Percentiles rank a stretch among this genome's conserved stretches.
These are phyloP conservation scores for Amanita polypyramis DNA, from an alignment of 768 basidiomycete genomes.

Conservation along the genomic window DNA sequence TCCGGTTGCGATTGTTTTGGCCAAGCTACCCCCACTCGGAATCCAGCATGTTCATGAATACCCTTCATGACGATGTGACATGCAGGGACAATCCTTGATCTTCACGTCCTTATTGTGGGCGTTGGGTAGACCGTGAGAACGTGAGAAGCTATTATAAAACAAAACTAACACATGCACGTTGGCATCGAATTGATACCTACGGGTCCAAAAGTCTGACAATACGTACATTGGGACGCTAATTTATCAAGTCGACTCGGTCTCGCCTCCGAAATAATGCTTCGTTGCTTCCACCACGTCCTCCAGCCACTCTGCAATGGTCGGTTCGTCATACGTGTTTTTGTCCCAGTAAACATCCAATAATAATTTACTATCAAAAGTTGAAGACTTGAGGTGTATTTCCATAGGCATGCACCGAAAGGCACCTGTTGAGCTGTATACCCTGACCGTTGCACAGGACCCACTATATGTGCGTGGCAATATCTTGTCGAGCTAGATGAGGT, in stretches of 20 bases:
- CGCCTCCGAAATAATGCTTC: constrained; percentile 20
- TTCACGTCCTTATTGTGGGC: no score
- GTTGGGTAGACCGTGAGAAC: no score
- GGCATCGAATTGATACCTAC: no score
- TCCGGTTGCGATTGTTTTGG: no score
- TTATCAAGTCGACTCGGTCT: not conserved
- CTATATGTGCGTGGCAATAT: constrained; percentile 6
- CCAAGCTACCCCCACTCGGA: no score
- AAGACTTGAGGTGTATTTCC: constrained; percentile 22
- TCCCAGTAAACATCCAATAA: constrained; percentile 28
- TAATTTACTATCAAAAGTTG: constrained; percentile 21
- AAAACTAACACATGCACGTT: no score
- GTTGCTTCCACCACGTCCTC: constrained; percentile 27
- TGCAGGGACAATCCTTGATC: no score
- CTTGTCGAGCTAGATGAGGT: not conserved
- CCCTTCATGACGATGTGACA: no score
- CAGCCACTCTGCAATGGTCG: constrained; percentile 35
- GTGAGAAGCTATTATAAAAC: no score
- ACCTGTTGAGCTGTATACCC: not conserved
- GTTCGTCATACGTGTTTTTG: constrained; percentile 32
- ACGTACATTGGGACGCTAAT: no score
- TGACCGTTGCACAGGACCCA: constrained; percentile 3
- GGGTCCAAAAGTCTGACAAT: no score
- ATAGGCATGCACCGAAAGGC: constrained; percentile 19
- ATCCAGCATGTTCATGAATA: no score